Base-by-base conservation (phyloP, 2,329 filamentous ascomycete species). In the Penicillium sp. region DNA sequence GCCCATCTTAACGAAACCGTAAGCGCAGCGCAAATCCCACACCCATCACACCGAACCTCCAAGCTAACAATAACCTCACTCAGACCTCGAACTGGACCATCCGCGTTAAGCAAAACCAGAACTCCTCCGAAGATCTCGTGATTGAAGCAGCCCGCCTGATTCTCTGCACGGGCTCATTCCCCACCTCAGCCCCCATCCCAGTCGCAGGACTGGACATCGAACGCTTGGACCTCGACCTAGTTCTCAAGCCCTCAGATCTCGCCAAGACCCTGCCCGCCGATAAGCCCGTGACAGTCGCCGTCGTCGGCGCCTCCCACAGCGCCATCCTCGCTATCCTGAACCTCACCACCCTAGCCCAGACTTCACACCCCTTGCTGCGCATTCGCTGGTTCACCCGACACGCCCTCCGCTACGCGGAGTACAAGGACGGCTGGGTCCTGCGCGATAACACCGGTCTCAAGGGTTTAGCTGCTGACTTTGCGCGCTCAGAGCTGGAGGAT, bases 371-470 rank as follows among this genome's bases (percentile, higher is more conserved):
- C 0, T 62, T 74, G 5, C 71, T 85, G 2, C 74, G 73, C 27
- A 72, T 84, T 46, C 80, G 78, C 58, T 85, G 82, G 82, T 83
- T 85, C 65, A 81, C 72, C 27, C 75, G 82, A n/a, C 78, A 82
- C 56, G 66, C 74, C 1, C 72, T 85, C 9, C 77, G 79, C 19
- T 86, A 85, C 54, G 82, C 82, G 13, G 77, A 80, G 58, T 80
- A 77, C 62, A 80, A 74, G 67, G 80, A 82, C 53, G 80, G 79
- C 49, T 84, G 82, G 80, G 83, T 84, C 51, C 66, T 82, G 22
- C 76, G 79, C 46, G 82, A 86, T 61, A 86, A 84, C 65, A 85
- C 82, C 0, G 82, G 82, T 3, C 72, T 86, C 25, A 85, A 86
- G 64, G 82, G 82, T 16, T 71, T 75, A 31, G 81, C 80, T 0